These are phyloP conservation scores for Brettanomyces bruxellensis DNA, from an alignment of 805 yeast species.

Conservation along the genomic window DNA sequence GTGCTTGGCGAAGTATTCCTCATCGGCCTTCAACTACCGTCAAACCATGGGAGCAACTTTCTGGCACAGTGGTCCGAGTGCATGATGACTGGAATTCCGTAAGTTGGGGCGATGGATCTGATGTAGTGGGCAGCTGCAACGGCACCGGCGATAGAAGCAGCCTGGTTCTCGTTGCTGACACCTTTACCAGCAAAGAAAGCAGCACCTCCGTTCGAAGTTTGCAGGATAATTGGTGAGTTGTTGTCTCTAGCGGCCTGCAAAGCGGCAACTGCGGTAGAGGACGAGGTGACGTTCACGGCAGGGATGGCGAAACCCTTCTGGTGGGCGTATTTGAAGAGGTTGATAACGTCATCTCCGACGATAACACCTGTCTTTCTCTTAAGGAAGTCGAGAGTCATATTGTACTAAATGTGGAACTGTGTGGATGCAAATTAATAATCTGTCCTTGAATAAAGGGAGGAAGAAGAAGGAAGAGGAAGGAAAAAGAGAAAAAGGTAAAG, in stretches of 20 bases:
- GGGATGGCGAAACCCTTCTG: conserved; percentile 93
- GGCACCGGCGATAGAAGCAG: conserved; percentile 90
- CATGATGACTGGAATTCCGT: conserved; percentile 92
- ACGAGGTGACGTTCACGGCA: conserved; percentile 96
- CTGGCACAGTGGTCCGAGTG: conserved; percentile 99
- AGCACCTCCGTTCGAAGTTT: conserved; percentile 98
- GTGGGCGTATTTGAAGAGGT: conserved; percentile 86
- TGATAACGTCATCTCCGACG: conserved; percentile 93
- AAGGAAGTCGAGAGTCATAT: conserved; percentile 53
- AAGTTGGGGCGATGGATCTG: conserved; percentile 91
- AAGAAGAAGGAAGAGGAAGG: neutral
- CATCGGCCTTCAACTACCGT: conserved; percentile 96
- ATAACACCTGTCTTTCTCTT: conserved; percentile 94
- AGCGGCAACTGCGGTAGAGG: conserved; percentile 95
- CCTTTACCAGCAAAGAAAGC: conserved; percentile 99
- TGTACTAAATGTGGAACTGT: neutral
- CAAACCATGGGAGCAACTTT: conserved; percentile 97
- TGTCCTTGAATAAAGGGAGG: neutral
- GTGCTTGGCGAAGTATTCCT: conserved; percentile 74
- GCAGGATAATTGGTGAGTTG: conserved; percentile 91
- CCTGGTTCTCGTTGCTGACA: conserved; percentile 85
- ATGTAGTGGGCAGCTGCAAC: conserved; percentile 97
- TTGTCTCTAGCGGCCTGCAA: conserved; percentile 95
- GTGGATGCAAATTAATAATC: neutral
- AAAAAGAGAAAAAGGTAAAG: neutral